Evolutionary conservation across 176 grass and related monocot species (phyloP).

Genomic region (Oryza glaberrima): DNA sequence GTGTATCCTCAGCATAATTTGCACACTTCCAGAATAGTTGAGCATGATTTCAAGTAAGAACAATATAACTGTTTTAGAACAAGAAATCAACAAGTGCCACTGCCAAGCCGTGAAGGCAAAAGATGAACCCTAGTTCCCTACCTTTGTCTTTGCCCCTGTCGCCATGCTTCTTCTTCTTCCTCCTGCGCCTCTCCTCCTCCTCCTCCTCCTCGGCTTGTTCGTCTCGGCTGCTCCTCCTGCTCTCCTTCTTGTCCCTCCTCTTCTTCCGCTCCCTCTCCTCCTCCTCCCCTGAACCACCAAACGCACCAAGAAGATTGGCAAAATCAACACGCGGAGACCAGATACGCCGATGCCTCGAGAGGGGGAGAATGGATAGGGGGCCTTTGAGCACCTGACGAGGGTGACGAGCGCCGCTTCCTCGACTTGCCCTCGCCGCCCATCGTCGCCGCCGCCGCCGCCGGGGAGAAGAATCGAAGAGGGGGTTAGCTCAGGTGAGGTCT

Average conservation of each 20-base stretch:
- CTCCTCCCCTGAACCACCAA: conserved; percentile 60
- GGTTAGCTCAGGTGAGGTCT: neutral
- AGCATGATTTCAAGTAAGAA: neutral
- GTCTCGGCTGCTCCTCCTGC: conserved; percentile 36
- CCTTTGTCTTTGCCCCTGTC: conserved; percentile 69
- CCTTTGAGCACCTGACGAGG: conserved; percentile 45
- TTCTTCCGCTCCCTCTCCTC: conserved; percentile 63
- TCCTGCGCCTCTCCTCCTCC: conserved; percentile 52
- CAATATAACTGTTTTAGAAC: neutral
- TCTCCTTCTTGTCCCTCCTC: conserved; percentile 57
- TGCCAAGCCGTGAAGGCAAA: conserved; percentile 13
- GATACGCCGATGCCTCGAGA: neutral
- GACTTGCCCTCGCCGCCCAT: conserved; percentile 73
- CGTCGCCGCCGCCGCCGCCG: conserved; percentile 13
- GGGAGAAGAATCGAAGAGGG: neutral
- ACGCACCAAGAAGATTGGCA: conserved; percentile 11
- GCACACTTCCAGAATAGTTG: neutral
- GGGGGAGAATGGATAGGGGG: neutral
- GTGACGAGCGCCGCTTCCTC: conserved; percentile 63
- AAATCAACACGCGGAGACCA: neutral
- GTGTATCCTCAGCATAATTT: neutral
- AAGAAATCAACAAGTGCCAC: neutral
- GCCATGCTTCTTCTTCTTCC: conserved; percentile 62
- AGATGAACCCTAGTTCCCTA: conserved; percentile 46
- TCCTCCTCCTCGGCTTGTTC: conserved; percentile 34